phyloP scores from a whole-genome alignment of 2,329 filamentous ascomycete genomes.

The Fusarium cyanostomum region DNA sequence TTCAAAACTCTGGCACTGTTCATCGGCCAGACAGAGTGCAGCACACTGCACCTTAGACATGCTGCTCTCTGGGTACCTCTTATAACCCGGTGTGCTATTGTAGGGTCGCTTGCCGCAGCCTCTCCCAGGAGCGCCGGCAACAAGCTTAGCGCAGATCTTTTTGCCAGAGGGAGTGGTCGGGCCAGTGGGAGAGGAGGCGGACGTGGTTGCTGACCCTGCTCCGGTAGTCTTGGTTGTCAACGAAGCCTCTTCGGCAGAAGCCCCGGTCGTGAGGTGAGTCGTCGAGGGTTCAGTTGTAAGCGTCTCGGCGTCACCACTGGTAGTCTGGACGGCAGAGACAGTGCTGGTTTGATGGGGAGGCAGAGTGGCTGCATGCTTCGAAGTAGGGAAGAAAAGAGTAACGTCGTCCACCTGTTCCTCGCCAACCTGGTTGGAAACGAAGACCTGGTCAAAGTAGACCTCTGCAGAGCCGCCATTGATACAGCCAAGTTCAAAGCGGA shows the following conservation, averaged over 20 bases:
- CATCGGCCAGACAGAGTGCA: slow-evolving; percentile 28
- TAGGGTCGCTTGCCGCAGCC: slow-evolving; percentile 32
- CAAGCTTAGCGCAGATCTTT: slow-evolving; percentile 29
- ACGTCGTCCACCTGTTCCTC: slow-evolving; percentile 31
- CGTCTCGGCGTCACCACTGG: not conserved
- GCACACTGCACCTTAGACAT: slow-evolving; percentile 33
- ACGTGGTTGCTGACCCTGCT: not conserved
- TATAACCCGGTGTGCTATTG: slow-evolving; percentile 30
- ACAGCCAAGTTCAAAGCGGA: slow-evolving; percentile 35
- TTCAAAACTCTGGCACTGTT: slow-evolving; percentile 32
- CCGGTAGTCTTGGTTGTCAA: not conserved
- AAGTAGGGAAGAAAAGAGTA: slow-evolving; percentile 28
- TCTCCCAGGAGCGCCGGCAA: slow-evolving; percentile 15
- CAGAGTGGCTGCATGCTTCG: slow-evolving; percentile 12
- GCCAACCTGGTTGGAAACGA: slow-evolving; percentile 33
- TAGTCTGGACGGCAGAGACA: not conserved
- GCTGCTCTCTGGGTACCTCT: slow-evolving; percentile 14
- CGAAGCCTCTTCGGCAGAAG: not conserved
- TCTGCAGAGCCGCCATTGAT: slow-evolving; percentile 28
- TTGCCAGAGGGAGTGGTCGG: not conserved
- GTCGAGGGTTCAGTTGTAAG: not conserved
- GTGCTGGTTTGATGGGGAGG: slow-evolving; percentile 16
- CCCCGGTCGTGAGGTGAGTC: not conserved
- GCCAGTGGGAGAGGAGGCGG: not conserved
- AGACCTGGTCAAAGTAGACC: slow-evolving; percentile 39